A percentile compares a stretch with the other conserved stretches of the same genome.
Evolutionary conservation across 1,284 basidiomycete species (phyloP).

Genomic region (Puccinia sorghi): DNA sequence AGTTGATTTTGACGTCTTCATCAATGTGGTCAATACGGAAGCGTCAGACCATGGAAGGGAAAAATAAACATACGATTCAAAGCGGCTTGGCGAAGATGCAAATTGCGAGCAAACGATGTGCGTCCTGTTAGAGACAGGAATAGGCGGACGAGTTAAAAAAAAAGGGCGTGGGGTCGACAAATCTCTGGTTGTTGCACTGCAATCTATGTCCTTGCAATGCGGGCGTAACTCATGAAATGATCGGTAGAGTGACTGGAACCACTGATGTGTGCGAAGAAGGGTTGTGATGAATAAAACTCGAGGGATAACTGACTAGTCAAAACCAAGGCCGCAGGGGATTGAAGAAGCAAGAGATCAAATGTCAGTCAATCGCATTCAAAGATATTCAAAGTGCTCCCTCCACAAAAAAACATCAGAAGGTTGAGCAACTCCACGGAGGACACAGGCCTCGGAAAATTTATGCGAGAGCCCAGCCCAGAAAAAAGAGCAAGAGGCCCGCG

Average conservation of each 20-base stretch:
- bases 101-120: not conserved
- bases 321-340: not conserved
- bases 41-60: not conserved
- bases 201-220: not conserved
- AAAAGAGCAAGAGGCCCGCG: not conserved
- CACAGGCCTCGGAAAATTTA: not conserved
- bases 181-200: not conserved
- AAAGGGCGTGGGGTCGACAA: not conserved
- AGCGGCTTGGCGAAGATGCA: not conserved
- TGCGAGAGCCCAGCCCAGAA: not conserved
- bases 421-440: conserved; percentile 20
- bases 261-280: conserved; percentile 9
- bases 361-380: not conserved
- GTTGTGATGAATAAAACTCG: not conserved
- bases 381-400: conserved; percentile 9
- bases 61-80: not conserved
- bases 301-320: not conserved
- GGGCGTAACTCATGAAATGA: not conserved
- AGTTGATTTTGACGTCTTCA: too few relatives aligned
- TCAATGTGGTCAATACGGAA: not conserved
- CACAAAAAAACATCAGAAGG: not conserved
- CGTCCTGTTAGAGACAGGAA: not conserved
- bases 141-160: not conserved
- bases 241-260: not conserved
- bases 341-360: not conserved